phyloP scores from a whole-genome alignment of 331 rosid species.

The Telfairia occidentalis region DNA sequence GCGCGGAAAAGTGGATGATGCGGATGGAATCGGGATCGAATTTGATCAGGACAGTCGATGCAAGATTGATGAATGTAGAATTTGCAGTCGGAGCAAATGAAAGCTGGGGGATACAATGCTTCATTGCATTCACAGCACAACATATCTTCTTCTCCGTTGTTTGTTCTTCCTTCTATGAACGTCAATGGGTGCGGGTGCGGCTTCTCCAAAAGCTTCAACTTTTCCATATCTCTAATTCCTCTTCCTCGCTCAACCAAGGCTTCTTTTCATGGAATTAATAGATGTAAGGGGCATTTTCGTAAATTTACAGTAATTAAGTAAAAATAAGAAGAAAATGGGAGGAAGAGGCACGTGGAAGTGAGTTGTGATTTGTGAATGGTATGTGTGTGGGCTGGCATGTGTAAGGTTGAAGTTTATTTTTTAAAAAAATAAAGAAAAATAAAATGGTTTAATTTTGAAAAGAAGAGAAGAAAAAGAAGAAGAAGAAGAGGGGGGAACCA shows the following conservation, averaged over 20 bases:
- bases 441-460: no score
- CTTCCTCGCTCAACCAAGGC: not conserved
- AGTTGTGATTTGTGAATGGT: no score
- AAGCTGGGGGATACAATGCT: not conserved
- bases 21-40: not conserved
- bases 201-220: not conserved
- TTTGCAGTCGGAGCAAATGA: not conserved
- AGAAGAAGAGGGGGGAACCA: no score
- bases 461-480: no score
- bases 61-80: slow-evolving; percentile 3
- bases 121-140: not conserved
- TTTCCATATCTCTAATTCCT: not conserved
- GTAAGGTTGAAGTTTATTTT: no score
- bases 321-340: no score
- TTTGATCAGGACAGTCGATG: not conserved
- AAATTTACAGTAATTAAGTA: no score
- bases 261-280: no score
- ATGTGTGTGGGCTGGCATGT: no score
- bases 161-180: not conserved
- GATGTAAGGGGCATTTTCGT: no score
- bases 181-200: not conserved
- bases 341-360: no score
- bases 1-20: not conserved
- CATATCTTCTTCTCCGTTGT: not conserved
- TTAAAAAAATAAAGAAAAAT: no score